Conservation (phyloP, 164 flowering plant genomes). For the Berberis vulgaris region DNA sequence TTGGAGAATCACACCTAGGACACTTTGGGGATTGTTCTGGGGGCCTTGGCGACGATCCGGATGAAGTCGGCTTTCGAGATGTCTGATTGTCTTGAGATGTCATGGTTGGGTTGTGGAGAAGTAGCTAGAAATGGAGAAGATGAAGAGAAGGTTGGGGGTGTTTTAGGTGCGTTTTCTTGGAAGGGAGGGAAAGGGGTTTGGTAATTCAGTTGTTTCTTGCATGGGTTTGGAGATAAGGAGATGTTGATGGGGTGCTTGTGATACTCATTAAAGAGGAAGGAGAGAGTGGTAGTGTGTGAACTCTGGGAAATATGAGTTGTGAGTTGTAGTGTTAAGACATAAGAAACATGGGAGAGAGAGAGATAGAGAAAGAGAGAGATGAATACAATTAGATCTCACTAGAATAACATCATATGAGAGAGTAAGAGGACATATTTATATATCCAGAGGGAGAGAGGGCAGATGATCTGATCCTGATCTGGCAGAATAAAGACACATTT, state of each 20-base stretch:
- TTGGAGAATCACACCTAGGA: slow-evolving; percentile 71
- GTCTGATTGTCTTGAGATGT: slow-evolving; percentile 27
- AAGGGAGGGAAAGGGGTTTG: slow-evolving; percentile 29
- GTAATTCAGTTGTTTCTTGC: slow-evolving; percentile 50
- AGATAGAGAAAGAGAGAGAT: background rate
- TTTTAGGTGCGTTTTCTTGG: slow-evolving; percentile 19
- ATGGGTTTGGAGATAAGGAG: slow-evolving; percentile 20
- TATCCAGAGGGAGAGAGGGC: background rate
- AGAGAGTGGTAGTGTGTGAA: background rate
- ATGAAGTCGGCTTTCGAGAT: too few relatives aligned
- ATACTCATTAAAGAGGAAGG: slow-evolving; percentile 16
- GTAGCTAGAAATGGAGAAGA: background rate
- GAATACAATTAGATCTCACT: background rate
- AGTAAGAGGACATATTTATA: slow-evolving; percentile 1
- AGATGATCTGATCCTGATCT: slow-evolving; percentile 11
- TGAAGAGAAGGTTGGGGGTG: background rate
- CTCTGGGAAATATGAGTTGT: background rate
- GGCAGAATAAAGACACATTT: slow-evolving; percentile 3
- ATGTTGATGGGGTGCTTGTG: slow-evolving; percentile 23
- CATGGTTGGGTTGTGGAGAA: slow-evolving; percentile 5
- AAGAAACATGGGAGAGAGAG: slow-evolving; percentile 2
- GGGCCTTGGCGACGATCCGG: slow-evolving; percentile 19
- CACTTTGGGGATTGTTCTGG: slow-evolving; percentile 48
- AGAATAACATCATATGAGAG: background rate
- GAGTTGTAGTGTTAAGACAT: background rate